phyloP scores from a whole-genome alignment of 2,329 filamentous ascomycete genomes.

The Diaporthe nobilis region DNA sequence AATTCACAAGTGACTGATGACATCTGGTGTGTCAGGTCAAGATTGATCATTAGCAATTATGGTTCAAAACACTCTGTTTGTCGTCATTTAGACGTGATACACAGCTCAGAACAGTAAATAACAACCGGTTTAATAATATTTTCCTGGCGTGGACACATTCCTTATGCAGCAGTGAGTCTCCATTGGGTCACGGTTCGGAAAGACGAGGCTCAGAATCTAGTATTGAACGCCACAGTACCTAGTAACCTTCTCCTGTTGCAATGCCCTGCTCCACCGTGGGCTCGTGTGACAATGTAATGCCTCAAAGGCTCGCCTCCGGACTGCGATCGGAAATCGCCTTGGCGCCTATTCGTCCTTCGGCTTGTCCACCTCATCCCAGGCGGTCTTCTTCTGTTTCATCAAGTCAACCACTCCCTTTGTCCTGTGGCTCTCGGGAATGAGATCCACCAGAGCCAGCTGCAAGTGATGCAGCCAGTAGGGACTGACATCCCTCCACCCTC shows the following conservation, averaged over 20 bases:
- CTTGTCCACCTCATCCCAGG: not conserved
- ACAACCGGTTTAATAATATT: not conserved
- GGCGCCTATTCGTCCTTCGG: not conserved
- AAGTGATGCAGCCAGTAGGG: conserved; percentile 48
- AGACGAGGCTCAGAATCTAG: too few species aligned
- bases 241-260: accelerated
- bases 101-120: not conserved
- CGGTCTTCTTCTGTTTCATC: not conserved
- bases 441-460: not conserved
- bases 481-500: conserved; percentile 46
- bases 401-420: not conserved
- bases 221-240: too few species aligned
- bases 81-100: not conserved
- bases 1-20: not conserved
- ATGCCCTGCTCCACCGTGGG: not conserved
- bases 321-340: too few species aligned
- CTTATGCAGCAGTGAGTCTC: not conserved
- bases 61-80: not conserved
- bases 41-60: not conserved
- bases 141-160: too few species aligned
- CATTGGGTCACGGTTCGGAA: too few species aligned
- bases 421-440: conserved; percentile 37
- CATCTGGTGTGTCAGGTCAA: not conserved
- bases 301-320: not conserved
- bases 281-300: not conserved